Conservation (phyloP, 306 rosid species). For the Cucumis cinereus region DNA sequence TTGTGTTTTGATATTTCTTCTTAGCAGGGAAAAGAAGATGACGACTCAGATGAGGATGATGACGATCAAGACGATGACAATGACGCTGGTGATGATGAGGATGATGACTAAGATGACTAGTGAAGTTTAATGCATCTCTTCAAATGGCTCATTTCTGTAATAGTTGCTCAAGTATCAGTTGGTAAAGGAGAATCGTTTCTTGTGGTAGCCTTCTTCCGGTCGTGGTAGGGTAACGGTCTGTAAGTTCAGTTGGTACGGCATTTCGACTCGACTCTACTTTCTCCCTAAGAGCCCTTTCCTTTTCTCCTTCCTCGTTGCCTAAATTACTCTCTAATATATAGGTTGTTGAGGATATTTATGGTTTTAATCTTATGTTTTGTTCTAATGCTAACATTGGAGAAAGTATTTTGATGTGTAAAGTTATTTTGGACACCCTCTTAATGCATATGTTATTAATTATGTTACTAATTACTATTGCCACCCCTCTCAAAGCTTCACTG, state of each 20-base stretch:
- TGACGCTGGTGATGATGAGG: slow-evolving; percentile 40
- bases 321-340: slow-evolving; percentile 3
- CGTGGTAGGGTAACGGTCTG: not conserved
- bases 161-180: slow-evolving; percentile 4
- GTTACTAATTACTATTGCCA: not conserved
- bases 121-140: slow-evolving; percentile 20
- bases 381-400: slow-evolving; percentile 1
- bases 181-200: slow-evolving; percentile 10
- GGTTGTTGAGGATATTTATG: slow-evolving; percentile 6
- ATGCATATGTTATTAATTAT: not conserved
- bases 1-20: not conserved
- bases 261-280: not conserved
- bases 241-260: slow-evolving; percentile 7
- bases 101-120: slow-evolving; percentile 37
- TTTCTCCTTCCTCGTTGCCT: not conserved
- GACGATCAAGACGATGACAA: slow-evolving; percentile 40
- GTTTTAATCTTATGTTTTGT: slow-evolving; percentile 1
- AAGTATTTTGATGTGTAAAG: slow-evolving; percentile 8
- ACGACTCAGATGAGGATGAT: slow-evolving; percentile 57
- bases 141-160: not conserved
- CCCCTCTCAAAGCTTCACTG: not conserved
- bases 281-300: not conserved
- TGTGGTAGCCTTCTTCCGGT: slow-evolving; percentile 1
- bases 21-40: slow-evolving; percentile 51
- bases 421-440: not conserved